Evolutionary conservation across 2,329 filamentous ascomycete species (phyloP).

Genomic region (Epicoccum nigrum): DNA sequence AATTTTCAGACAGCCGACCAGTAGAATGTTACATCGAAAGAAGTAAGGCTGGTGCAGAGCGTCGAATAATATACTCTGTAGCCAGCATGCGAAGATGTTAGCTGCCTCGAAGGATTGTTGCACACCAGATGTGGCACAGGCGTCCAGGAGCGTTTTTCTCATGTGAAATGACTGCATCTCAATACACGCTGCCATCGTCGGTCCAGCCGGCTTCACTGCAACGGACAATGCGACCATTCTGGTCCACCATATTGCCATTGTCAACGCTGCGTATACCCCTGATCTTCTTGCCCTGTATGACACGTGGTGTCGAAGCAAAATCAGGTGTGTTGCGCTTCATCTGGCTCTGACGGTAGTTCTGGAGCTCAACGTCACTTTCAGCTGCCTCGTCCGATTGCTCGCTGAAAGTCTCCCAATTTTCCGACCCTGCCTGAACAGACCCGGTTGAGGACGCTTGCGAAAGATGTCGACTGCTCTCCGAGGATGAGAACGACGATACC

Average conservation of each 20-base stretch:
- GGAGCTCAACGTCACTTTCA: conserved; percentile 72
- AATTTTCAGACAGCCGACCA: conserved; percentile 19
- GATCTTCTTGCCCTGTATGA: conserved; percentile 45
- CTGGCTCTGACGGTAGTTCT: conserved; percentile 75
- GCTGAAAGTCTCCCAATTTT: conserved; percentile 98
- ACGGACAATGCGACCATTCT: conserved; percentile 52
- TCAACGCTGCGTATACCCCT: conserved; percentile 56
- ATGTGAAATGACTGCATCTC: conserved; percentile 14
- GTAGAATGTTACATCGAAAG: conserved; percentile 8
- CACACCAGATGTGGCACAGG: neutral
- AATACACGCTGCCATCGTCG: conserved; percentile 53
- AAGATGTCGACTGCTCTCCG: conserved; percentile 64
- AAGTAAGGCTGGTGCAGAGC: conserved; percentile 7
- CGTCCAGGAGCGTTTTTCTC: neutral
- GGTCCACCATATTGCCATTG: conserved; percentile 47
- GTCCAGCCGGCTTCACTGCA: conserved; percentile 62
- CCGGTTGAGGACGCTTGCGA: conserved; percentile 60
- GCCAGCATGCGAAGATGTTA: neutral
- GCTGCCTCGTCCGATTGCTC: conserved; percentile 75
- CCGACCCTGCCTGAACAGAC: conserved; percentile 73
- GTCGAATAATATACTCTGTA: neutral
- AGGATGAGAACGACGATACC: conserved; percentile 34
- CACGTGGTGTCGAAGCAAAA: conserved; percentile 40
- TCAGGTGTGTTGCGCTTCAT: conserved; percentile 65
- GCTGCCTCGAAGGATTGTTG: neutral